Base-by-base conservation (phyloP, 139 green algal species). In the Desmodesmus armatus region DNA sequence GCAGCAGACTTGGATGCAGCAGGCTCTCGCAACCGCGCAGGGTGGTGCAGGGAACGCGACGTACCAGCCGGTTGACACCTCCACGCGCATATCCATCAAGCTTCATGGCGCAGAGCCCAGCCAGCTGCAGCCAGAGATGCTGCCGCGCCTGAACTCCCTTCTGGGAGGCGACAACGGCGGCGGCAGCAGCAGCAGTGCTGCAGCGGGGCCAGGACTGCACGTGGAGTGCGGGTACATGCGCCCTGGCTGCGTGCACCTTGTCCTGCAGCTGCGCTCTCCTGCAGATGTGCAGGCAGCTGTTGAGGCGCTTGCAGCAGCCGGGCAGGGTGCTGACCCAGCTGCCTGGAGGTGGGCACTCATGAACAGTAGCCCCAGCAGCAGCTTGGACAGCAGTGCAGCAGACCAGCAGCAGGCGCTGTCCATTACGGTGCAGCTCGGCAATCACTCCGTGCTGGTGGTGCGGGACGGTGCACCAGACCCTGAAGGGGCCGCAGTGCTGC, bases 71-170 rank as follows among this genome's bases (percentile, higher is more conserved):
- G 35, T 80, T 44, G 73, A 82, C 13, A 43, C 85, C 33, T 44
- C 83, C 35, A 23, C 91, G 67, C 78, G 88, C 0, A 39, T 95
- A 19, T 58, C 65, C 78, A 19, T 88, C 51, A 80, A 86, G 75
- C 33, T 83, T 0, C 62, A 82, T 49, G 37, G 78, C 31, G 43
- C 67, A 78, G 43, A 41, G 33, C 74, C 82, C 6, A 47, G 53
- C 6, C 70, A 83, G 49, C 80, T 89, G 49, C 35, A 70, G 0
- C 60, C 47, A 5, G 51, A 79, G 44, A 31, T 89, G 63, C 71
- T 69, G 25, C 29, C 41, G 27, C 49, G 51, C 5, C 62, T 89
- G 5, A 67, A 80, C 21, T 44, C 67, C 39, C 21, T 35, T 2
- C 72, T 89, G 2, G 47, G n/a, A n/a, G n/a, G n/a, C n/a, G n/a